These are phyloP conservation scores for Rhododendron kiyosumense DNA, from an alignment of 148 eudicot genomes.

Conservation along the genomic window DNA sequence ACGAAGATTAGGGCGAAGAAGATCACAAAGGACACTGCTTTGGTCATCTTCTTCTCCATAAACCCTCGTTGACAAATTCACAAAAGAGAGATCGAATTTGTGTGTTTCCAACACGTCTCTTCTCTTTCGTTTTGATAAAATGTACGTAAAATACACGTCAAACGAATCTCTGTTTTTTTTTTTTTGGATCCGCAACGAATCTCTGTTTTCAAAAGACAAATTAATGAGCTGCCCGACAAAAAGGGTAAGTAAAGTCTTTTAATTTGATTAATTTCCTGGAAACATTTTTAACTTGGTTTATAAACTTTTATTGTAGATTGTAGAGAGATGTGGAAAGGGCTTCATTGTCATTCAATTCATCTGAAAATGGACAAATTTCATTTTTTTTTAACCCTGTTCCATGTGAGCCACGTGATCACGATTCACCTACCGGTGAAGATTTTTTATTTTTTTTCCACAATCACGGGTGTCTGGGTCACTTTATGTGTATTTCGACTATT, in stretches of 20 bases:
- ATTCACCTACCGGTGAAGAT: neutral
- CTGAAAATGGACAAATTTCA: neutral
- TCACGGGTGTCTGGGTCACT: too few species aligned
- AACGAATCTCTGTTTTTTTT: neutral
- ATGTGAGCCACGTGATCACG: neutral
- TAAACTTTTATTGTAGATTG: neutral
- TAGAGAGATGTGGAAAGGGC: neutral
- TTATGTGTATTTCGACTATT: too few species aligned
- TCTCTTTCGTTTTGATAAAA: neutral
- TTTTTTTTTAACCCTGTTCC: neutral
- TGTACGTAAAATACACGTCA: neutral
- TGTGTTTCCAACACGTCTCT: neutral
- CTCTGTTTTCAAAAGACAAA: neutral
- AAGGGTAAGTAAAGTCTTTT: neutral
- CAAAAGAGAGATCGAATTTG: neutral
- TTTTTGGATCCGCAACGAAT: too few species aligned
- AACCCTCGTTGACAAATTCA: neutral
- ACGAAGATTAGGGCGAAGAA: constrained; percentile 10
- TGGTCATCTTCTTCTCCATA: constrained; percentile 13
- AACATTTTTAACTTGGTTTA: too few species aligned
- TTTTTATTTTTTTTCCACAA: too few species aligned
- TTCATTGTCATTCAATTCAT: neutral
- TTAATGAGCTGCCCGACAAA: neutral
- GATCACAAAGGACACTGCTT: neutral
- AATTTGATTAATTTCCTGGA: neutral